These are phyloP conservation scores for Acarospora socialis DNA, from an alignment of 2,329 filamentous ascomycete species.

Conservation along the genomic window DNA sequence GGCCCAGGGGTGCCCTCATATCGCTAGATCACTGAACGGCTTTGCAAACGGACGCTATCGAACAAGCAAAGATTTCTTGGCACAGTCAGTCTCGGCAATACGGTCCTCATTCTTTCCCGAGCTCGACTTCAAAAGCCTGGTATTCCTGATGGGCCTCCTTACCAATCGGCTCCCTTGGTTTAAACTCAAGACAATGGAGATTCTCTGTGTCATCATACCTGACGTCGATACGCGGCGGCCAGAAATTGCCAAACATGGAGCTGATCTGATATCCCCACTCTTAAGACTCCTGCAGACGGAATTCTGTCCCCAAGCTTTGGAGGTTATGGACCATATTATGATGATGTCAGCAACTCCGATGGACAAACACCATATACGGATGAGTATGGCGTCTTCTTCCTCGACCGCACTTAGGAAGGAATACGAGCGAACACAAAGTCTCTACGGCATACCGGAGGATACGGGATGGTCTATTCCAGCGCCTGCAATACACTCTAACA, in stretches of 20 bases:
- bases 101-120: conserved; percentile 66
- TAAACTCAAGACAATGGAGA: conserved; percentile 82
- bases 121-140: conserved; percentile 70
- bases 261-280: conserved; percentile 87
- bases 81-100: conserved; percentile 58
- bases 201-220: conserved; percentile 71
- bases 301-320: conserved; percentile 80
- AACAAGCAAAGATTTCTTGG: conserved; percentile 60
- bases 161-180: conserved; percentile 85
- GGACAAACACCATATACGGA: conserved; percentile 85
- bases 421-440: conserved; percentile 81
- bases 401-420: conserved; percentile 81
- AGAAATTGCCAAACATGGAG: conserved; percentile 79
- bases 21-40: conserved; percentile 54
- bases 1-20: conserved; percentile 49
- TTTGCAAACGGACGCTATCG: conserved; percentile 56
- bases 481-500: conserved; percentile 75
- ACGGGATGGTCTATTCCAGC: conserved; percentile 94
- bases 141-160: conserved; percentile 79
- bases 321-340: conserved; percentile 90
- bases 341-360: conserved; percentile 82
- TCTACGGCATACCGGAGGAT: conserved; percentile 92
- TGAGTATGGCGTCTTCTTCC: conserved; percentile 92
- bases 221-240: conserved; percentile 86
- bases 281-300: conserved; percentile 82